A percentile compares a stretch with the other conserved stretches of the same genome.
These are phyloP conservation scores for Pichia sp. DNA, from an alignment of 1,139 yeast genomes.

Conservation along the genomic window DNA sequence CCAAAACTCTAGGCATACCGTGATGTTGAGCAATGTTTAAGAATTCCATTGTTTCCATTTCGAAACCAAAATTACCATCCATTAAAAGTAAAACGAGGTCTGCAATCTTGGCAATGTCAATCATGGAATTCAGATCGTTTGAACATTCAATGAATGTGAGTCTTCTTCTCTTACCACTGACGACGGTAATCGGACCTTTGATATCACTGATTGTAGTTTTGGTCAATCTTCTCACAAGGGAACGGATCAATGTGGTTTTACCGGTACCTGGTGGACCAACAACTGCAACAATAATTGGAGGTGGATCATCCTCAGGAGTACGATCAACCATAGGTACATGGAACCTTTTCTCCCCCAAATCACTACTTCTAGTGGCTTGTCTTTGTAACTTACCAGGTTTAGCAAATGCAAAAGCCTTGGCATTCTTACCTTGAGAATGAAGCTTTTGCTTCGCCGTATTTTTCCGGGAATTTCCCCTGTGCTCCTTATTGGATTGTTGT, in stretches of 20 bases:
- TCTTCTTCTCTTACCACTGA: constrained; percentile 89
- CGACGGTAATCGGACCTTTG: constrained; percentile 97
- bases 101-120: constrained; percentile 92
- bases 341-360: constrained; percentile 68
- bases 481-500: constrained; percentile 36
- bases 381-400: constrained; percentile 87
- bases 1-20: constrained; percentile 97
- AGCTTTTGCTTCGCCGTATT: constrained; percentile 76
- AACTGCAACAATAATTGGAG: constrained; percentile 92
- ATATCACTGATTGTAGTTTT: constrained; percentile 80
- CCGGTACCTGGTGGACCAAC: constrained; percentile 99
- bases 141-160: constrained; percentile 89
- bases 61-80: constrained; percentile 97
- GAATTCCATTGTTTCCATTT: constrained; percentile 99
- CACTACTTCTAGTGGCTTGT: constrained; percentile 79
- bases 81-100: constrained; percentile 83
- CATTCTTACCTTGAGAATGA: constrained; percentile 87
- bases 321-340: constrained; percentile 98
- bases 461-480: constrained; percentile 43
- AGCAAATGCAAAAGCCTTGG: constrained; percentile 89
- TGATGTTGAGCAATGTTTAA: constrained; percentile 94
- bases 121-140: constrained; percentile 91
- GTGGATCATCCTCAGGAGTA: constrained; percentile 96
- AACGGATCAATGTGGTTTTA: constrained; percentile 86
- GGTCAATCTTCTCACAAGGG: constrained; percentile 82